These are phyloP conservation scores for Xylaria sp. DNA, from an alignment of 2,329 filamentous ascomycete species.

Conservation along the genomic window DNA sequence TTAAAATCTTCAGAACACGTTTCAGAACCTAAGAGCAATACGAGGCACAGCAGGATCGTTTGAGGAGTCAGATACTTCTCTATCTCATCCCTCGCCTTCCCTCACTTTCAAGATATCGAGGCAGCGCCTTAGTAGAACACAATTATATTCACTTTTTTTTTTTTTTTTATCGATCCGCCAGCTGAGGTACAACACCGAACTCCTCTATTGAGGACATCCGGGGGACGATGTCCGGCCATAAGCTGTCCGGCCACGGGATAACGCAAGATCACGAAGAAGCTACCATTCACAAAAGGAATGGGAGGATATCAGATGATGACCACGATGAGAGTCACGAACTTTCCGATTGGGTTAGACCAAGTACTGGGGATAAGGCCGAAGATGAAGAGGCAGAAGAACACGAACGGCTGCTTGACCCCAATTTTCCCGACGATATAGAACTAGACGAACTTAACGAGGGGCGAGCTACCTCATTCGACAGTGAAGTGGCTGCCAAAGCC, in stretches of 20 bases:
- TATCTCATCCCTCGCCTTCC: neutral
- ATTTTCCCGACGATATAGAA: slow-evolving; percentile 57
- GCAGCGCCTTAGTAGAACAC: neutral
- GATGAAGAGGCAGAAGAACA: slow-evolving; percentile 63
- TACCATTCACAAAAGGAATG: slow-evolving; percentile 1
- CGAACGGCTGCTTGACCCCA: slow-evolving; percentile 67
- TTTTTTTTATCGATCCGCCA: neutral
- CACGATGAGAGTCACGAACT: slow-evolving; percentile 28
- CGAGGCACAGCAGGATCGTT: neutral
- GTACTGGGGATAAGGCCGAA: slow-evolving; percentile 50
- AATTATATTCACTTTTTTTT: neutral
- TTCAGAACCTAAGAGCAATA: neutral
- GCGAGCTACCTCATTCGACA: slow-evolving; percentile 43
- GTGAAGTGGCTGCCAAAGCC: slow-evolving; percentile 50
- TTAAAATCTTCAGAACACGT: slow-evolving; percentile 20
- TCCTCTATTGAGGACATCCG: neutral
- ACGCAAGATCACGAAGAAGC: slow-evolving; percentile 3
- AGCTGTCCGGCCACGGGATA: neutral
- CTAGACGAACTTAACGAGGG: slow-evolving; percentile 41
- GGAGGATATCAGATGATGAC: slow-evolving; percentile 1
- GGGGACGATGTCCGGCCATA: slow-evolving; percentile 22
- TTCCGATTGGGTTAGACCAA: slow-evolving; percentile 50
- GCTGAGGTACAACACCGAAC: neutral
- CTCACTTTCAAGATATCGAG: neutral
- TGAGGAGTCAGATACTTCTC: neutral